These are phyloP conservation scores for Fusarium sarcochroum DNA, from an alignment of 2,329 filamentous ascomycete genomes.

Conservation along the genomic window DNA sequence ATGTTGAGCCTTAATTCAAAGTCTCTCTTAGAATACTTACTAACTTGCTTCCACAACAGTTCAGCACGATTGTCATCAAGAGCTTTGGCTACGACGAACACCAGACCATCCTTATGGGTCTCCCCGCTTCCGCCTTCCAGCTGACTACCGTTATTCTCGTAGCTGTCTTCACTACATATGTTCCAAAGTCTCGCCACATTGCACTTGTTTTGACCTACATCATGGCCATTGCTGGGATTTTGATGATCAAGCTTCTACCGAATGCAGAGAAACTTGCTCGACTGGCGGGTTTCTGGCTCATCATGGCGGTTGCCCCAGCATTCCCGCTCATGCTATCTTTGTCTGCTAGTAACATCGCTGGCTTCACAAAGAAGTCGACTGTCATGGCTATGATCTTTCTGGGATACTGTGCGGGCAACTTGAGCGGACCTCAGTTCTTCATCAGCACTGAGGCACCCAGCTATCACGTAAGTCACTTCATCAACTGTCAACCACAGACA, in stretches of 20 bases:
- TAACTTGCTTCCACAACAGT: not conserved
- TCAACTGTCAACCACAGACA: fast-evolving
- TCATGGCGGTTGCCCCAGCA: not conserved
- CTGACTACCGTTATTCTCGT: conserved; percentile 14
- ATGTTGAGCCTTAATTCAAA: not conserved
- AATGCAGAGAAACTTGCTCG: conserved; percentile 3
- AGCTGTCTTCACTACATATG: conserved; percentile 10
- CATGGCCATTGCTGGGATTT: conserved; percentile 17
- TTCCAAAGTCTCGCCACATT: conserved; percentile 12
- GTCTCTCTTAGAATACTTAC: too few species aligned
- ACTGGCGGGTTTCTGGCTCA: conserved; percentile 14
- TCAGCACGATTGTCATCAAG: conserved; percentile 24
- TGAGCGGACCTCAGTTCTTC: conserved; percentile 17
- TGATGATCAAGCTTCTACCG: conserved; percentile 20
- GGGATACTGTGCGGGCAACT: conserved; percentile 20
- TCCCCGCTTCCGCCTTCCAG: conserved; percentile 16
- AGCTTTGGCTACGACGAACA: conserved; percentile 21
- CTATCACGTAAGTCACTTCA: not conserved
- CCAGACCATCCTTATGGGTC: conserved; percentile 23
- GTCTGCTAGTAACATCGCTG: conserved; percentile 14
- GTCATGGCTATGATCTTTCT: conserved; percentile 27
- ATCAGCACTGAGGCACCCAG: conserved; percentile 1
- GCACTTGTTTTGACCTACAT: conserved; percentile 14
- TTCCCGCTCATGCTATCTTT: conserved; percentile 19
- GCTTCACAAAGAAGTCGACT: conserved; percentile 18